Evolutionary conservation across 768 basidiomycete genomes (phyloP), one percentile per base, ranked within the genome.

Genomic region (Leccinum aurantiacum): DNA sequence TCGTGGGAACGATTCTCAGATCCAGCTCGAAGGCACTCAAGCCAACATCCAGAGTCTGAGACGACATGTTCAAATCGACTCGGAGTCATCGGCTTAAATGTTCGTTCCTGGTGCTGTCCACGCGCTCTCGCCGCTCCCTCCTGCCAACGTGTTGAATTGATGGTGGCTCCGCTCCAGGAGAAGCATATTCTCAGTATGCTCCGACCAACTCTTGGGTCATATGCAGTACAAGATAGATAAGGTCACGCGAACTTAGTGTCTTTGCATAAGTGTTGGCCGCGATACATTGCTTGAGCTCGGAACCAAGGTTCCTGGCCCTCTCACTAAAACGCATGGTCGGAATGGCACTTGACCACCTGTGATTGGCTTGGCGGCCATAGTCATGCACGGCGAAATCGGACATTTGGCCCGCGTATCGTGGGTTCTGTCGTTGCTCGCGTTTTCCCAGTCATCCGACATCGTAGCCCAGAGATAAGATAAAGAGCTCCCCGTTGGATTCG

Each of bases 381-480:
- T 25, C 24, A 25, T 25, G 14, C 41, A 14, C 54, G 55, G 29
- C 17, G 24, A 33, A 47, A 31, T 49, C 29, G 24, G 3, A 15
- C 14, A 47, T 31, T 24, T 13, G 51, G n/a, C 29, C 29, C 29
- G 38, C 31, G 13, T 19, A 29, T 19, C 57, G 57, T 25, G 24
- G 22, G 58, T 25, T 59, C 46, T 4, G 9, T 37, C 38, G 24
- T 25, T 58, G 56, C n/a, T 60, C 29, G 38, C 15, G 19, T 29
- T 48, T 37, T 48, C 59, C 2, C 29, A 6, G 35, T 60, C 38
- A 60, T 60, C 9, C 41, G 41, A 35, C 55, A 41, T 57, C 35
- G 6, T 52, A 49, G 37, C 31, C 37, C 27, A 27, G 35, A 14
- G 35, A 25, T 6, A 41, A 44, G 15, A 44, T 44, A 9, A 44